Evolutionary conservation across 2,329 filamentous ascomycete species (phyloP).

Genomic region (Rutstroemia sp.): DNA sequence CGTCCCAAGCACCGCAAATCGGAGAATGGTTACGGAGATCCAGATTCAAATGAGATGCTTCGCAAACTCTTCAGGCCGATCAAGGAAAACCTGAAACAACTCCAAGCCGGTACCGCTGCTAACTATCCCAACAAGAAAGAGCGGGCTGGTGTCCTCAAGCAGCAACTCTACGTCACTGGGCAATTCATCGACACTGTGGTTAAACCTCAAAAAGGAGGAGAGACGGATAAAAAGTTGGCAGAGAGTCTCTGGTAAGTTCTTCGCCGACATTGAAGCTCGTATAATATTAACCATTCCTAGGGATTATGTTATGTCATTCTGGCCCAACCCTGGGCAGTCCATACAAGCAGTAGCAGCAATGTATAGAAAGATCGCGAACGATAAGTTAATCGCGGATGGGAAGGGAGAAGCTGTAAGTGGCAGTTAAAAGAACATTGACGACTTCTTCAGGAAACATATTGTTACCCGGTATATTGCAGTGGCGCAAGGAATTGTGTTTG

Average conservation of each 20-base stretch:
- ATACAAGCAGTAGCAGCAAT: constrained; percentile 22
- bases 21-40: constrained; percentile 36
- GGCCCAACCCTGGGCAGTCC: constrained; percentile 25
- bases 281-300: constrained; percentile 19
- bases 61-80: constrained; percentile 44
- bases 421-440: not conserved
- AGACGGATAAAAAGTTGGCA: constrained; percentile 22
- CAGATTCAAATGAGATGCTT: constrained; percentile 10
- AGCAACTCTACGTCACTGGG: constrained; percentile 53
- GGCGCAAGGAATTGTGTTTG: not conserved
- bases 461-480: not conserved
- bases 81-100: constrained; percentile 49
- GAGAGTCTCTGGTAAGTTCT: constrained; percentile 27
- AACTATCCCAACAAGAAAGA: constrained; percentile 55
- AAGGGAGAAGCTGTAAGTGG: not conserved
- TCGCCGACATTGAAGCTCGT: not conserved
- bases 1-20: constrained; percentile 44
- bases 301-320: constrained; percentile 29
- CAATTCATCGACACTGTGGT: constrained; percentile 46
- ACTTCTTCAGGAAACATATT: not conserved
- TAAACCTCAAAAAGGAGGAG: constrained; percentile 2
- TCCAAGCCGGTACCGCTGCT: constrained; percentile 54
- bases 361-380: constrained; percentile 24
- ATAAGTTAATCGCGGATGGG: constrained; percentile 4
- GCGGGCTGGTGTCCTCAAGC: constrained; percentile 53